phyloP scores from a whole-genome alignment of 2,329 filamentous ascomycete genomes.

The Stemphylium lycopersici region DNA sequence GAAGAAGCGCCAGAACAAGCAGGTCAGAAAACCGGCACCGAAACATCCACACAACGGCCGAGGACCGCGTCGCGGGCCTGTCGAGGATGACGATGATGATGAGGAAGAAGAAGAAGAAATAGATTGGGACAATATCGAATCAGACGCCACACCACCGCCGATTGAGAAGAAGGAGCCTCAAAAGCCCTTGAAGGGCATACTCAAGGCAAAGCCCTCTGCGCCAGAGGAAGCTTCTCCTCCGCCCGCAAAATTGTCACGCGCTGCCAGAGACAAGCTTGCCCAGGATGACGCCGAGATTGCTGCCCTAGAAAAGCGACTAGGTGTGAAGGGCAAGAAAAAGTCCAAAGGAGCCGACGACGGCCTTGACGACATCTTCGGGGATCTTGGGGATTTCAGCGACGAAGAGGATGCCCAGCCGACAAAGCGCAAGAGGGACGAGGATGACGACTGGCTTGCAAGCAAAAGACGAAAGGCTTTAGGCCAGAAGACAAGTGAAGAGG shows the following conservation, averaged over 20 bases:
- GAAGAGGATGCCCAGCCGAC: conserved; percentile 55
- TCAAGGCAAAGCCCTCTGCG: conserved; percentile 28
- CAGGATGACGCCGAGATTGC: conserved; percentile 90
- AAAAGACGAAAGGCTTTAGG: conserved; percentile 61
- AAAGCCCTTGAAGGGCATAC: conserved; percentile 40
- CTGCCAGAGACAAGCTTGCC: conserved; percentile 66
- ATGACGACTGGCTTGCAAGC: conserved; percentile 63
- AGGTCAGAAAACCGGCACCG: conserved; percentile 19
- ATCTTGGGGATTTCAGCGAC: conserved; percentile 58
- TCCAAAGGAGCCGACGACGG: conserved; percentile 81
- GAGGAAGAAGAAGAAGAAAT: conserved; percentile 34
- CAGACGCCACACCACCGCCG: conserved; percentile 34
- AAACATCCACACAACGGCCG: conserved; percentile 25
- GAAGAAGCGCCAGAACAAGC: conserved; percentile 59
- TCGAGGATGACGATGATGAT: conserved; percentile 20
- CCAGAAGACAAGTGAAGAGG: conserved; percentile 24
- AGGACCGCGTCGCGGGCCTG: conserved; percentile 14
- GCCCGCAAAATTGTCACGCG: conserved; percentile 41
- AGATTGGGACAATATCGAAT: conserved; percentile 43
- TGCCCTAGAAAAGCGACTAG: conserved; percentile 83
- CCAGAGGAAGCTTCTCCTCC: conserved; percentile 22
- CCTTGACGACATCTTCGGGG: conserved; percentile 76
- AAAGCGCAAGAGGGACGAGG: conserved; percentile 65
- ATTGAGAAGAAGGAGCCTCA: conserved; percentile 24
- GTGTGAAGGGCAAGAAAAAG: conserved; percentile 75